Evolutionary conservation across 352 stramenopile genomes (phyloP), one percentile per base, ranked within the genome.

Genomic region (Peronospora destructor): DNA sequence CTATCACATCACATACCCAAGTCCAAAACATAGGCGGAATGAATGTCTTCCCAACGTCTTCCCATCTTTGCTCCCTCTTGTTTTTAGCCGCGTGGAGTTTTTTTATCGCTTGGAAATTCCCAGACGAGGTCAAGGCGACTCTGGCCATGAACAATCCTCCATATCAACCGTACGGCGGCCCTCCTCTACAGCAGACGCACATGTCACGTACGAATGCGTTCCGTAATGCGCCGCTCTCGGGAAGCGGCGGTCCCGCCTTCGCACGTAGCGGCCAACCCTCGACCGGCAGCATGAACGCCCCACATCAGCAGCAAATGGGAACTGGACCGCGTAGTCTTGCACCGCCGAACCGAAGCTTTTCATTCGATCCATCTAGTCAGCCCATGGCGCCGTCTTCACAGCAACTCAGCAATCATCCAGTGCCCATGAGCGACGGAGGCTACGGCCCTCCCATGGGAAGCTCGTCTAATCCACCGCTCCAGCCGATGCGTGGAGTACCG

Each of bases 151-250:
- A 67, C 44, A 66, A 67, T 39, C 57, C 69, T 61, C 71, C 71
- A 42, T 82, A 75, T 50, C 69, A 82, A 45, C 64, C 69, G 53
- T 85, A 78, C 59, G 77, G 75, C 45, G 71, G 52, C 19, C 64
- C 57, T 19, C 43, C 51, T 19, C 70, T 56, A 49, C 60, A 66
- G 26, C 26, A 30, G 26, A 32, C 28, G 10, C 28, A 32, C 0
- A 32, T 12, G 28, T 51, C 45, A 26, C 61, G 46, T 6, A 50
- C 64, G 8, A 55, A 62, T 46, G 63, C 71, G 0, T 88, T 86
- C 52, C 74, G 75, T 14, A 72, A 74, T 39, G 47, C 67, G 34
- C 68, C 68, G 45, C 55, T 61, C 9, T 75, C 69, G 2, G 63
- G 59, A 35, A 60, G 56, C 32, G 64, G 58, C 36, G 54, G 41